These are phyloP conservation scores for Alternaria consortialis DNA, from an alignment of 2,329 filamentous ascomycete genomes.

Conservation along the genomic window DNA sequence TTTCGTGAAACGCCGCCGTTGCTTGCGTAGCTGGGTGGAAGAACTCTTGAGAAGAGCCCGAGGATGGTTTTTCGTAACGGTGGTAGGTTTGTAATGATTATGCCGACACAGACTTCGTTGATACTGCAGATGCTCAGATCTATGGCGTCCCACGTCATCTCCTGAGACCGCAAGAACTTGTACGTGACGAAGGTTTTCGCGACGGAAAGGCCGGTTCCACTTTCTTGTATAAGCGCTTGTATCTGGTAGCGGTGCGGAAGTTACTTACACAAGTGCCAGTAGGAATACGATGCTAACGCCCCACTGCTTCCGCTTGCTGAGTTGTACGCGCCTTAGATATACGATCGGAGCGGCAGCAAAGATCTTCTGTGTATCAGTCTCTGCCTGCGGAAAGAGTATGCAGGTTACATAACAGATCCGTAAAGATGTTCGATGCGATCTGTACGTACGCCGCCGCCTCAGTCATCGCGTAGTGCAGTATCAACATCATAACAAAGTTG, in stretches of 20 bases:
- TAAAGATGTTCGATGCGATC: conserved; percentile 19
- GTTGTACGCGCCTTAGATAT: conserved; percentile 14
- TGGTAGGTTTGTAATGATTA: conserved; percentile 25
- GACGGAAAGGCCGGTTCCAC: conserved; percentile 13
- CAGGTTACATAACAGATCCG: conserved; percentile 15
- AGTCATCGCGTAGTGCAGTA: conserved; percentile 13
- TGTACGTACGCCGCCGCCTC: conserved; percentile 15
- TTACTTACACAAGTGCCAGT: conserved; percentile 18
- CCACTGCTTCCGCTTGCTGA: conserved; percentile 21
- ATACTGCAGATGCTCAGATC: conserved; percentile 22
- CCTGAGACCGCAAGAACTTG: conserved; percentile 10
- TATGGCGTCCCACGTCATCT: conserved; percentile 21
- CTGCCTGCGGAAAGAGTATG: too few species aligned
- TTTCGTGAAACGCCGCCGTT: not conserved
- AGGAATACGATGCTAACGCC: conserved; percentile 21
- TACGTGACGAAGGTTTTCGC: conserved; percentile 15
- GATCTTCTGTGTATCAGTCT: conserved; percentile 3
- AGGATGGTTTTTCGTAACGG: conserved; percentile 20
- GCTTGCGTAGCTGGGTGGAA: conserved; percentile 1
- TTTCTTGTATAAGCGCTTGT: not conserved
- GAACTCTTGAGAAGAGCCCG: not conserved
- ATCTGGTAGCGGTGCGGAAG: not conserved
- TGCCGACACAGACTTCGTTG: conserved; percentile 25
- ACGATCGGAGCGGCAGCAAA: conserved; percentile 22
- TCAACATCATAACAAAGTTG: conserved; percentile 15